Evolutionary conservation across 306 rosid species (phyloP).

Genomic region (Arachis hypogaea): DNA sequence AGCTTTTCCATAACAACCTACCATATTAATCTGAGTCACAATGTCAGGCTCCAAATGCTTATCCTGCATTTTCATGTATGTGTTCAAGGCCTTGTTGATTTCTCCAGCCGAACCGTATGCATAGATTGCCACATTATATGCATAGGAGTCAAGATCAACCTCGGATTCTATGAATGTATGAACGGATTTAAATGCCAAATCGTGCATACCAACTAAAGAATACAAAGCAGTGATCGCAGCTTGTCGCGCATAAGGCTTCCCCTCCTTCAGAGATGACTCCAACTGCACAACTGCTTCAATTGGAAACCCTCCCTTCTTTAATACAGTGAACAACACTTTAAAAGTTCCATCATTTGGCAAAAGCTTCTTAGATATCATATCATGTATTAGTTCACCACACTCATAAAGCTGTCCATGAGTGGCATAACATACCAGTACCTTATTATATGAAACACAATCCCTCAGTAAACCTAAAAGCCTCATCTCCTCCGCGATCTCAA

Average conservation of each 20-base stretch:
- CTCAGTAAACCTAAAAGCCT: conserved; percentile 65
- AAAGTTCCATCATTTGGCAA: conserved; percentile 73
- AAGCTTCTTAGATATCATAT: conserved; percentile 74
- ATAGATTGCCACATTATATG: conserved; percentile 72
- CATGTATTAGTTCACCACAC: conserved; percentile 77
- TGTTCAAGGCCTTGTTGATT: conserved; percentile 66
- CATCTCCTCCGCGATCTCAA: conserved; percentile 88
- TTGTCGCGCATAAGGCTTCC: conserved; percentile 74
- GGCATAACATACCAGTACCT: conserved; percentile 75
- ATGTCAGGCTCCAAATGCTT: conserved; percentile 64
- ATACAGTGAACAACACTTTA: conserved; percentile 59
- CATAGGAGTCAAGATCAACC: conserved; percentile 60
- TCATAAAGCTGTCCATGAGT: conserved; percentile 61
- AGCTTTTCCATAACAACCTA: conserved; percentile 78
- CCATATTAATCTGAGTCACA: conserved; percentile 68
- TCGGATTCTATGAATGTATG: conserved; percentile 56
- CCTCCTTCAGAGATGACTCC: conserved; percentile 68
- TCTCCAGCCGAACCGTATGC: conserved; percentile 71
- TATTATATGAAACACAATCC: conserved; percentile 74
- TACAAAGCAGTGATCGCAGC: conserved; percentile 63
- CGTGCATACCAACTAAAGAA: conserved; percentile 78
- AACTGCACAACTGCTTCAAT: conserved; percentile 77
- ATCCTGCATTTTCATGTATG: conserved; percentile 85
- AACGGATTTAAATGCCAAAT: conserved; percentile 66
- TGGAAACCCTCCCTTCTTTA: conserved; percentile 76